Conservation (phyloP, 1,284 basidiomycete genomes). For the Ustilago loliicola region DNA sequence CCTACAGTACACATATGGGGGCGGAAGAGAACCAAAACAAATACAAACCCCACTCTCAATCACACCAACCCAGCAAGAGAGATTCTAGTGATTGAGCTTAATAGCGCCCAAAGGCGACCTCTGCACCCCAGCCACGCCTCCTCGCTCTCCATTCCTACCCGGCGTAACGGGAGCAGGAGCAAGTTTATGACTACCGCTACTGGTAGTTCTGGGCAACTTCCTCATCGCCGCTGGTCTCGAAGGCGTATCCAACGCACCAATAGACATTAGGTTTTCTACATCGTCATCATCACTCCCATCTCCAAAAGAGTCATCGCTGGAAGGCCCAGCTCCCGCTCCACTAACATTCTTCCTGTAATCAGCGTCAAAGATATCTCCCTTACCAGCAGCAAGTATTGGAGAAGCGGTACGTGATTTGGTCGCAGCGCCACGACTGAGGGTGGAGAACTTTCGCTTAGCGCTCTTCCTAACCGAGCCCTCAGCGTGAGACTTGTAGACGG, state of each 20-base stretch:
- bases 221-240: constrained; percentile 23
- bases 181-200: constrained; percentile 11
- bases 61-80: not conserved
- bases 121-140: not conserved
- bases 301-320: constrained; percentile 38
- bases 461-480: not conserved
- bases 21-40: not conserved
- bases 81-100: constrained; percentile 8
- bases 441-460: not conserved
- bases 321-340: constrained; percentile 1
- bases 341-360: constrained; percentile 15
- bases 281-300: constrained; percentile 46
- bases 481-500: constrained; percentile 25
- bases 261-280: constrained; percentile 31
- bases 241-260: constrained; percentile 49
- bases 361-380: constrained; percentile 37
- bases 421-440: not conserved
- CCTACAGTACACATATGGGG: not conserved
- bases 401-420: constrained; percentile 19
- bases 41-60: not conserved
- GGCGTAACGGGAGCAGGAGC: constrained; percentile 1
- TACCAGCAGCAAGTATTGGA: constrained; percentile 2
- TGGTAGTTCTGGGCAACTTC: constrained; percentile 21
- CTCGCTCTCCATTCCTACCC: constrained; percentile 4
- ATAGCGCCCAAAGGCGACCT: constrained; percentile 22